Evolutionary conservation across 805 yeast genomes (phyloP).

Genomic region (Scheffersomyces spartinae): DNA sequence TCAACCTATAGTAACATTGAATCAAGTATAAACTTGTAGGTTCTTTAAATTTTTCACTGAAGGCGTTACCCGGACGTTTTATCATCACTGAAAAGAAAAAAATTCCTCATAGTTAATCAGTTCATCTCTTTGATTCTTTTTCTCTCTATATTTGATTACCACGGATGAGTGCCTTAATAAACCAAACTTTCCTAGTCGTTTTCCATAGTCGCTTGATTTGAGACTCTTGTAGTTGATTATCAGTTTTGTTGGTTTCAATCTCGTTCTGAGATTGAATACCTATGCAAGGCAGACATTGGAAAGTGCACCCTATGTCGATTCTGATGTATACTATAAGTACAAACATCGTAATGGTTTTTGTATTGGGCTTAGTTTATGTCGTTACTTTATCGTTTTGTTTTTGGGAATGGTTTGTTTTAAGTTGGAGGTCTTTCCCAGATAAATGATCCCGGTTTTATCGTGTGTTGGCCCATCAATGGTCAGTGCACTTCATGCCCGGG

Average conservation of each 20-base stretch:
- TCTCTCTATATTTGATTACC: conserved; percentile 15
- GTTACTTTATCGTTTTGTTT: conserved; percentile 17
- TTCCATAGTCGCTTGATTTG: too few species aligned
- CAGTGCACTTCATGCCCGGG: conserved; percentile 41
- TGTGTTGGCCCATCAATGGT: conserved; percentile 27
- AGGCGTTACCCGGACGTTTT: neutral
- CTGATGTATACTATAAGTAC: conserved; percentile 1
- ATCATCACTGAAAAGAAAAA: neutral
- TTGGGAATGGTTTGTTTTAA: conserved; percentile 17
- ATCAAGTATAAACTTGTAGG: too few species aligned
- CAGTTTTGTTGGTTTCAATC: conserved; percentile 7
- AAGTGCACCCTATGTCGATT: conserved; percentile 1
- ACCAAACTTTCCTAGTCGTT: conserved; percentile 19
- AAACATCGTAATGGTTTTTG: too few species aligned
- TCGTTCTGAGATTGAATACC: conserved; percentile 9
- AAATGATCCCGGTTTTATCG: conserved; percentile 35
- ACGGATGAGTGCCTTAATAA: conserved; percentile 19
- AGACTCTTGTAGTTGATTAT: conserved; percentile 9
- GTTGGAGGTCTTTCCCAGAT: conserved; percentile 29
- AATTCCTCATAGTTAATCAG: neutral
- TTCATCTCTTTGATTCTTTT: conserved; percentile 2
- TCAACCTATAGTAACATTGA: neutral
- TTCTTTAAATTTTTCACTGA: neutral
- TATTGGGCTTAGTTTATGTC: too few species aligned
- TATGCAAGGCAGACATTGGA: conserved; percentile 3